Percentiles rank a stretch among this genome's conserved stretches.
Conservation (phyloP, 495 filamentous ascomycete genomes). For the Thermochaetoides thermophila region DNA sequence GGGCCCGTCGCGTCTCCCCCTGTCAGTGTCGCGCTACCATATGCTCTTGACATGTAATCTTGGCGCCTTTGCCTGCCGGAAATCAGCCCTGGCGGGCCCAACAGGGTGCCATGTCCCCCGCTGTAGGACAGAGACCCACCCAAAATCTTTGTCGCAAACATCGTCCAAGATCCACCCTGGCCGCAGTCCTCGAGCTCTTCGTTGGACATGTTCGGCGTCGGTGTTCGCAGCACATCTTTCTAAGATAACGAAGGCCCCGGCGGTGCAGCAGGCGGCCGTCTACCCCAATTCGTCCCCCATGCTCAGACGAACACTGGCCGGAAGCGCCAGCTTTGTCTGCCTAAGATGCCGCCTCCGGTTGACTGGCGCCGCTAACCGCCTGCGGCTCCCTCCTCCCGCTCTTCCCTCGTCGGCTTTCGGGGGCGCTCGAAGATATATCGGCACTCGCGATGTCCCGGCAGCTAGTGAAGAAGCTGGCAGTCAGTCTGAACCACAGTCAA, state of each 20-base stretch:
- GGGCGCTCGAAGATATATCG: background rate
- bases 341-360: slow-evolving; percentile 31
- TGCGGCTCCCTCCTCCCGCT: slow-evolving; percentile 1
- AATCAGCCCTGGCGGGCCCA: too few species aligned
- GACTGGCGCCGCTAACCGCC: slow-evolving; percentile 9
- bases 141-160: slow-evolving; percentile 13
- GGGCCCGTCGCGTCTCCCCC: too few species aligned
- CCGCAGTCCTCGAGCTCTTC: too few species aligned
- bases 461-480: too few species aligned
- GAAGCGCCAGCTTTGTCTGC: slow-evolving; percentile 31
- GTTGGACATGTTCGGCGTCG: too few species aligned
- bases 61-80: too few species aligned
- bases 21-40: too few species aligned
- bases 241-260: background rate
- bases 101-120: too few species aligned
- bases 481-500: too few species aligned
- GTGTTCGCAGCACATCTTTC: background rate
- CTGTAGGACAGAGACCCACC: slow-evolving; percentile 11
- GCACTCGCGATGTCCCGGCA: background rate
- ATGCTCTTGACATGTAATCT: too few species aligned
- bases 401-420: background rate
- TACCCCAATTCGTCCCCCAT: slow-evolving; percentile 16
- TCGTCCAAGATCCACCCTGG: slow-evolving; percentile 1
- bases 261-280: slow-evolving; percentile 1
- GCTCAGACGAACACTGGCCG: slow-evolving; percentile 23